Base-by-base conservation (phyloP, 163 green algal genomes). In the Scenedesmus sp. region DNA sequence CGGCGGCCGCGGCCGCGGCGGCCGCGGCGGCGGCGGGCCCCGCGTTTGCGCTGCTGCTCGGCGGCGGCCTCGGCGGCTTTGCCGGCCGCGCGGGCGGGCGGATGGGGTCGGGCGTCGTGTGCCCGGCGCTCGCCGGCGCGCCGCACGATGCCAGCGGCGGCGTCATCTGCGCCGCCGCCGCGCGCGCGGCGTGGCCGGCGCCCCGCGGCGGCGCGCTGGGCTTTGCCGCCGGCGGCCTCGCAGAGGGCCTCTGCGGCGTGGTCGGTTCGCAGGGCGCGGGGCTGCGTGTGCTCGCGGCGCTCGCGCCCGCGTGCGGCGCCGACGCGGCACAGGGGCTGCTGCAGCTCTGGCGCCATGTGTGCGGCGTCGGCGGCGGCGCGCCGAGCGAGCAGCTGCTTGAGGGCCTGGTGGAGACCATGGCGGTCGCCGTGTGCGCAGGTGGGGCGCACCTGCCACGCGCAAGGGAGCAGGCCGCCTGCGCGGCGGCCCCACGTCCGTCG, bases 311-410 rank as follows among this genome's bases (percentile, higher is more conserved):
- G 2, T 64, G 44, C 58, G 73, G 47, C 9, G 24, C 50, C 15
- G 62, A 60, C 36, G 63, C 56, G 3, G 62, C 74, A 18, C 48
- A 66, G 47, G 62, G 48, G 22, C 28, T 81, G 56, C 51, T 81
- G 63, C 63, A 65, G 63, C 63, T 75, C 24, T 81, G 74, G 63
- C 11, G 51, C 7, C 44, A 48, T 3, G 63, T 75, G 36, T 57
- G 42, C 45, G 62, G 62, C n/a, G 9, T 60, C n/a, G 20, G 33
- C 17, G 74, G 74, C 1, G 48, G 50, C 7, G 62, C 74, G 6
- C 74, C 74, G 0, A 18, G 29, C 6, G 74, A 81, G 50, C 22
- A 28, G 22, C 39, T 81, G 51, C 62, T 81, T n/a, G 51, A 81
- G 36, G 63, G 24, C 3, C 4, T 81, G 15, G 74, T 65, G 44